Base-by-base conservation (phyloP, 805 yeast genomes). In the Teunomyces pallodes region DNA sequence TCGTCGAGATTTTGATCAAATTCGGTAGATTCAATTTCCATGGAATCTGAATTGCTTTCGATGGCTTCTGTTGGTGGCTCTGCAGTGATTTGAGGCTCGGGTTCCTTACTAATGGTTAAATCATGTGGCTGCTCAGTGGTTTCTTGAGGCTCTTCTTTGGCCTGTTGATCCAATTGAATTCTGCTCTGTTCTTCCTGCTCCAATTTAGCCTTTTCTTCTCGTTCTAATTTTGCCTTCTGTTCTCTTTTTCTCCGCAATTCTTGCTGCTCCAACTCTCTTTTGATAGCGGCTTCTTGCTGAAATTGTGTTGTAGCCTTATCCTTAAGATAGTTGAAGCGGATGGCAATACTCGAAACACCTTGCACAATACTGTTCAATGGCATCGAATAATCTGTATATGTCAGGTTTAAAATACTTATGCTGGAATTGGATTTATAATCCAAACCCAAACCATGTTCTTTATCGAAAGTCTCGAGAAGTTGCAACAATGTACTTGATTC, bases 251-350 rank as follows among this genome's bases (percentile, higher is more conserved):
- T 41, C 39, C 33, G 28, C 41, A 26, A 29, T 42, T 46, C 40
- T 42, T 57, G 56, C 46, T 56, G 52, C 43, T 54, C 36, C 33
- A 64, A 46, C 50, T 65, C 66, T 36, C 52, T 20, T 30, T 48
- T 45, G 2, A 51, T 54, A 10, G 57, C 49, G 14, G 54, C 48
- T 28, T 61, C 52, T 48, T 68, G 72, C 42, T 64, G 66, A 36
- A 33, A 36, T 9, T 46, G 30, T 13, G 48, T 44, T 38, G 45
- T 48, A 17, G 33, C 55, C 5, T 54, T 55, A 31, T 39, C 47
- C 28, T 53, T 53, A 3, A 50, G 35, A 45, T 54, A 58, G 13
- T 42, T 53, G 36, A 69, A 51, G 38, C 74, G 49, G 12, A 65
- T 47, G 6, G 64, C 71, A 9, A 61, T 52, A 48, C 58, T 66